phyloP scores from a whole-genome alignment of 2,329 filamentous ascomycete genomes.

The Alternaria viburni region DNA sequence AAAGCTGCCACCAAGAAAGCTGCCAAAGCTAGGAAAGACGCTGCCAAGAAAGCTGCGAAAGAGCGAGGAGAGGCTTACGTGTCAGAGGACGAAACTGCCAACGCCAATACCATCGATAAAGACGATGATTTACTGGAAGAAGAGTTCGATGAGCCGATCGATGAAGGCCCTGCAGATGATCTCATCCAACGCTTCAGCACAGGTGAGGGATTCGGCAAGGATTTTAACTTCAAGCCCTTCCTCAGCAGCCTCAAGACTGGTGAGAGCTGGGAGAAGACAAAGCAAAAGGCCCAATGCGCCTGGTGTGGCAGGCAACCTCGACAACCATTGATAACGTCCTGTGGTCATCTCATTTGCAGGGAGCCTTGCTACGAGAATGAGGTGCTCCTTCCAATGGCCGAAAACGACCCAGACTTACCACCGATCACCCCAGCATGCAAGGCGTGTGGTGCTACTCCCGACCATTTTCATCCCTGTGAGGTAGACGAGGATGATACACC shows the following conservation, averaged over 20 bases:
- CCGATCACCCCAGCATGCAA: constrained; percentile 28
- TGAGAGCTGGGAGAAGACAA: constrained; percentile 47
- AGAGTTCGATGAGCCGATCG: background rate
- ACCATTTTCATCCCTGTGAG: constrained; percentile 26
- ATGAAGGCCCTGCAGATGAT: background rate
- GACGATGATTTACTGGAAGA: constrained; percentile 2
- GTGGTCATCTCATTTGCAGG: constrained; percentile 63
- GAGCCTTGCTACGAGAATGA: constrained; percentile 37
- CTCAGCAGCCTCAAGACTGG: constrained; percentile 45
- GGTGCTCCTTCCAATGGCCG: constrained; percentile 36
- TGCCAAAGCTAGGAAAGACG: background rate
- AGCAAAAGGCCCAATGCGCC: constrained; percentile 53
- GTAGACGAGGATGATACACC: constrained; percentile 20
- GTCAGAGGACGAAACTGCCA: constrained; percentile 10
- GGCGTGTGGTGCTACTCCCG: constrained; percentile 42
- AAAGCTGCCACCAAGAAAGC: constrained; percentile 3
- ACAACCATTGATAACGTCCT: constrained; percentile 51
- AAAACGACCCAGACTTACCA: too few species aligned
- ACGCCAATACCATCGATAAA: constrained; percentile 8
- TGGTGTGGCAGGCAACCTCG: constrained; percentile 48
- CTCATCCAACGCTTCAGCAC: background rate
- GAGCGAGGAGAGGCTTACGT: constrained; percentile 1
- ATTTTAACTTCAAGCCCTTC: constrained; percentile 50
- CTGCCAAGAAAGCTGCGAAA: background rate
- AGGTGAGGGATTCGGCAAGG: constrained; percentile 42